phyloP scores from a whole-genome alignment of 768 basidiomycete genomes.

The Thelephora ganbajun region DNA sequence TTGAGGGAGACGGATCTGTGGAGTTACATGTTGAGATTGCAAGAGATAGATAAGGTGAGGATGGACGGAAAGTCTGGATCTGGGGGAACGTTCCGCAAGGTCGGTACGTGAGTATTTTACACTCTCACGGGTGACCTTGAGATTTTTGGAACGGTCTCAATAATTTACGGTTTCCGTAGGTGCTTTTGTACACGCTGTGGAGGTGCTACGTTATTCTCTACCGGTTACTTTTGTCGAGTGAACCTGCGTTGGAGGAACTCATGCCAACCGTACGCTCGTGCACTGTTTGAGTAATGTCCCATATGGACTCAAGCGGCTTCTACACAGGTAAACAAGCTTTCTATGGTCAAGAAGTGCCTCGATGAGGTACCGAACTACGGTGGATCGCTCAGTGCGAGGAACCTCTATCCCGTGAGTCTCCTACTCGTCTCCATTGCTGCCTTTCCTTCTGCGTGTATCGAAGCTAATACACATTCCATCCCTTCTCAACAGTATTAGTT shows the following conservation, averaged over 20 bases:
- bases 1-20: conserved; percentile 86
- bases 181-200: no score
- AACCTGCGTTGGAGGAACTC: conserved; percentile 94
- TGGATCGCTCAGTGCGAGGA: conserved; percentile 81
- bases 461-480: neutral
- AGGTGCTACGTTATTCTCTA: conserved; percentile 96
- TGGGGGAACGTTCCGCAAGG: conserved; percentile 79
- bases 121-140: neutral
- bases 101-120: conserved; percentile 63
- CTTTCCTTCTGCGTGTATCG: neutral
- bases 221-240: conserved; percentile 81
- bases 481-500: conserved; percentile 61
- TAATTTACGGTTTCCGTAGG: conserved; percentile 19
- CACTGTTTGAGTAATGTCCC: neutral
- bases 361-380: conserved; percentile 95
- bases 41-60: conserved; percentile 95
- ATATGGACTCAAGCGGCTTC: neutral
- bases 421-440: no score
- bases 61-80: conserved; percentile 96
- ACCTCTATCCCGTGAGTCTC: conserved; percentile 72
- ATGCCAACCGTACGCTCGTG: conserved; percentile 72
- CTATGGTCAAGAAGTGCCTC: conserved; percentile 92
- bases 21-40: conserved; percentile 86
- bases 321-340: conserved; percentile 85
- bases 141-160: neutral